A percentile compares a stretch with the other conserved stretches of the same genome.
Evolutionary conservation across 371 early-diverging fungal genomes (phyloP).

Genomic region (Mucor ambiguus): DNA sequence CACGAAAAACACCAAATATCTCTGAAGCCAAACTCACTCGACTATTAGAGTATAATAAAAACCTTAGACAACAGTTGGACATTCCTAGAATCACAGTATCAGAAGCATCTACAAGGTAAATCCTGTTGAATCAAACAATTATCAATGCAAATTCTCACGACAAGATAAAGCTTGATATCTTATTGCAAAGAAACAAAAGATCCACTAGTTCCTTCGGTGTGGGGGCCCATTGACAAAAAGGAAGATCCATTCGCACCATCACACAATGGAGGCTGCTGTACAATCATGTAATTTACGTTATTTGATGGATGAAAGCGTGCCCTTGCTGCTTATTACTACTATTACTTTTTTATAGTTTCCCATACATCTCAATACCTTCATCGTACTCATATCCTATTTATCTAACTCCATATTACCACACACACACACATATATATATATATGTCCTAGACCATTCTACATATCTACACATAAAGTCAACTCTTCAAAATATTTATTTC

Average conservation of each 20-base stretch:
- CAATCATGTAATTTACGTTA: slow-evolving; percentile 29
- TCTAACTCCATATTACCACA: background rate
- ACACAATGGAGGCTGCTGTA: slow-evolving; percentile 27
- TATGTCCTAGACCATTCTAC: background rate
- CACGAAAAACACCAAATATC: slow-evolving; percentile 33
- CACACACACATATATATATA: background rate
- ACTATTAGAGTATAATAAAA: slow-evolving; percentile 74
- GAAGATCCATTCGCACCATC: slow-evolving; percentile 79
- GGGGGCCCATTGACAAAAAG: slow-evolving; percentile 72
- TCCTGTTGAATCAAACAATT: background rate
- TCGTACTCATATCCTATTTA: slow-evolving; percentile 1
- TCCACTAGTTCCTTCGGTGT: slow-evolving; percentile 75
- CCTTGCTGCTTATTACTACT: background rate
- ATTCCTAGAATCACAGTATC: slow-evolving; percentile 79
- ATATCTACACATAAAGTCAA: background rate
- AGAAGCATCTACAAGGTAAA: slow-evolving; percentile 58
- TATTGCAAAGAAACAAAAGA: slow-evolving; percentile 62
- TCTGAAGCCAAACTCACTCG: slow-evolving; percentile 75
- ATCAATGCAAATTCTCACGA: slow-evolving; percentile 14
- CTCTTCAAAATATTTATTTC: background rate
- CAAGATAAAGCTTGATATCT: slow-evolving; percentile 44
- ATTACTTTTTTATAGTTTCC: background rate
- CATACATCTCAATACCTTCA: background rate
- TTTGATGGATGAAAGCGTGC: background rate
- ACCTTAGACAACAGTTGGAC: slow-evolving; percentile 79